These are phyloP conservation scores for Acanthamoeba triangularis DNA, from an alignment of 208 protist genomes.

Conservation along the genomic window DNA sequence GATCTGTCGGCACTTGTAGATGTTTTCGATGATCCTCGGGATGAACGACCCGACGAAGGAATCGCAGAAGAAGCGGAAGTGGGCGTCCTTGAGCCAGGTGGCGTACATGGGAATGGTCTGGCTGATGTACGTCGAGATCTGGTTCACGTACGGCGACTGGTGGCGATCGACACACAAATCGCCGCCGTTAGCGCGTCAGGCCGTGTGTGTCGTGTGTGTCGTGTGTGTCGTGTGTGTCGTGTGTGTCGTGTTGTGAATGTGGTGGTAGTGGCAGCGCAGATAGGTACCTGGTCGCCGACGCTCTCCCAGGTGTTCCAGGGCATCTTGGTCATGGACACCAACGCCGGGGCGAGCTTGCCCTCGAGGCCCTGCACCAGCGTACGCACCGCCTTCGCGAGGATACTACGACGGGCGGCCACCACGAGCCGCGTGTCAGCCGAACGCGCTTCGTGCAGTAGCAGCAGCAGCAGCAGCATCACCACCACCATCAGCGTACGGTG, in stretches of 20 bases:
- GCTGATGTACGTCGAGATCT: conserved; percentile 73
- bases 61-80: conserved; percentile 83
- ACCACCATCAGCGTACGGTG: too few relatives aligned
- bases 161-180: too few relatives aligned
- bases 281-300: conserved; percentile 79
- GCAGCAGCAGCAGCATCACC: too few relatives aligned
- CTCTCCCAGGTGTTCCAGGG: conserved; percentile 75
- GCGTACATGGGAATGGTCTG: background rate
- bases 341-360: conserved; percentile 62
- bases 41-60: conserved; percentile 77
- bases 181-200: too few relatives aligned
- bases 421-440: too few relatives aligned
- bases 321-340: conserved; percentile 82
- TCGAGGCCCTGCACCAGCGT: conserved; percentile 67
- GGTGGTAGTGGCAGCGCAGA: too few relatives aligned
- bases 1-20: conserved; percentile 83
- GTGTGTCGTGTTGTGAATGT: too few relatives aligned
- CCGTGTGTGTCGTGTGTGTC: too few relatives aligned
- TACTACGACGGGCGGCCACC: too few relatives aligned
- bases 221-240: too few relatives aligned
- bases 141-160: conserved; percentile 83
- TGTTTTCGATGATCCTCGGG: conserved; percentile 72
- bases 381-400: conserved; percentile 56
- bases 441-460: too few relatives aligned
- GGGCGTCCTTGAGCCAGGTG: conserved; percentile 36